Percentiles rank a stretch among this genome's conserved stretches.
These are phyloP conservation scores for Sutorius eximius DNA, from an alignment of 1,284 basidiomycete species.

Conservation along the genomic window DNA sequence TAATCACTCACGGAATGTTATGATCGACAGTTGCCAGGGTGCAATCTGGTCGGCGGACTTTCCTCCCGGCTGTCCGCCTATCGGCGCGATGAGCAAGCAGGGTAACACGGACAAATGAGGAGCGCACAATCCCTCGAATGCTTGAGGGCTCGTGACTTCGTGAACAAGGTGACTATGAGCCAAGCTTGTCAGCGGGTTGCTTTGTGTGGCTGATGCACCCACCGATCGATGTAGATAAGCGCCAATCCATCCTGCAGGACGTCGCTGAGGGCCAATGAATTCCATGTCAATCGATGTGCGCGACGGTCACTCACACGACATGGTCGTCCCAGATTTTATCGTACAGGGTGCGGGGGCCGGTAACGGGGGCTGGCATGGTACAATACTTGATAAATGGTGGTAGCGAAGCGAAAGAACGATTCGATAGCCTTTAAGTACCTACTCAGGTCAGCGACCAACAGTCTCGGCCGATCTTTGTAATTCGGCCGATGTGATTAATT, in stretches of 20 bases:
- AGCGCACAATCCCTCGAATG: conserved; percentile 88
- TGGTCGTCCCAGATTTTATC: conserved; percentile 98
- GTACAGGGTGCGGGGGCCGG: conserved; percentile 80
- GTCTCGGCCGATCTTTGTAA: conserved; percentile 22
- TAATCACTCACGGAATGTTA: conserved; percentile 82
- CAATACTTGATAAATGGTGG: conserved; percentile 27
- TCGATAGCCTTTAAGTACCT: not conserved
- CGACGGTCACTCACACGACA: conserved; percentile 64
- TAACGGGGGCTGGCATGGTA: conserved; percentile 57
- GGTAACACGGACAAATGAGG: not conserved
- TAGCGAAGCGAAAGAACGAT: not conserved
- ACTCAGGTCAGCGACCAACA: not conserved
- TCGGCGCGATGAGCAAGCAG: conserved; percentile 14
- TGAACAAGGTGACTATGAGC: conserved; percentile 82
- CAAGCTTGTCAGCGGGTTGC: not conserved
- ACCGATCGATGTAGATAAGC: conserved; percentile 93
- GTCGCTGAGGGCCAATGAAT: conserved; percentile 47
- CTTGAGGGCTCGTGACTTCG: conserved; percentile 95
- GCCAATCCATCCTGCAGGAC: conserved; percentile 81
- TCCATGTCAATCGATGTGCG: conserved; percentile 2
- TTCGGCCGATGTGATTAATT: conserved; percentile 21
- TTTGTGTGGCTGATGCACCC: conserved; percentile 18
- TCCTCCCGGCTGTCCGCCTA: conserved; percentile 78
- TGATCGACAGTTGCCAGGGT: conserved; percentile 95
- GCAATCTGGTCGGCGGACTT: conserved; percentile 89